phyloP scores from a whole-genome alignment of 1,284 basidiomycete species.

The Marasmius sp. region DNA sequence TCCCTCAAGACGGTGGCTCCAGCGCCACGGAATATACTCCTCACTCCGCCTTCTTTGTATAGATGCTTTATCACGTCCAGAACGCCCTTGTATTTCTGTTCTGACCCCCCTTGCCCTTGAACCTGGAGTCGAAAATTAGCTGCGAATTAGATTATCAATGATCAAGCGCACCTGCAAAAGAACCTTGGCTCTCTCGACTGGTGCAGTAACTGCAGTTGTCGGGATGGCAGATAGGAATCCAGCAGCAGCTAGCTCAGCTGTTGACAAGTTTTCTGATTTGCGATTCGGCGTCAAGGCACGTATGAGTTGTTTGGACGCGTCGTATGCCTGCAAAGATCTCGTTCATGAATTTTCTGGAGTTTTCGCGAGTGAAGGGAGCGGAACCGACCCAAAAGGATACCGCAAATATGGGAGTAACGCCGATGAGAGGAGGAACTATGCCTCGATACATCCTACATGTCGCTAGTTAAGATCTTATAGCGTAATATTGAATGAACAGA shows the following conservation, averaged over 20 bases:
- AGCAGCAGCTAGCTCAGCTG: constrained; percentile 85
- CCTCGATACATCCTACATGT: constrained; percentile 85
- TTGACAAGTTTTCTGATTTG: constrained; percentile 63
- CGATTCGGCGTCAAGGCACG: constrained; percentile 72
- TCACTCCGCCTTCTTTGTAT: constrained; percentile 92
- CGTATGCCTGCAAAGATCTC: constrained; percentile 74
- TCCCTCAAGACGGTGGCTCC: constrained; percentile 92
- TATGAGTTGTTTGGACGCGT: constrained; percentile 90
- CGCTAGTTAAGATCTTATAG: not conserved
- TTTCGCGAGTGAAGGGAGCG: not conserved
- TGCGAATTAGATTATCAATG: not conserved
- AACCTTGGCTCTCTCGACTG: constrained; percentile 97
- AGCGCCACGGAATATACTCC: constrained; percentile 92
- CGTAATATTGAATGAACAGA: not conserved
- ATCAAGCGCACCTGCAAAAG: constrained; percentile 70
- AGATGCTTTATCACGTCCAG: constrained; percentile 89
- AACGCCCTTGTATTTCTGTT: constrained; percentile 87
- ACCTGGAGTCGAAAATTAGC: constrained; percentile 51
- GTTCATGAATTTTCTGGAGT: not conserved
- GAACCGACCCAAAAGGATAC: constrained; percentile 91
- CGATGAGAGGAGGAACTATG: constrained; percentile 93
- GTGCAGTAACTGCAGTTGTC: constrained; percentile 89
- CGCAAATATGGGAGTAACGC: constrained; percentile 98
- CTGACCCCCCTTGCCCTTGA: constrained; percentile 81
- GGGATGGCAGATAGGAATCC: constrained; percentile 96